These are phyloP conservation scores for Amaranthus cruentus DNA, from an alignment of 148 eudicot genomes.

Conservation along the genomic window DNA sequence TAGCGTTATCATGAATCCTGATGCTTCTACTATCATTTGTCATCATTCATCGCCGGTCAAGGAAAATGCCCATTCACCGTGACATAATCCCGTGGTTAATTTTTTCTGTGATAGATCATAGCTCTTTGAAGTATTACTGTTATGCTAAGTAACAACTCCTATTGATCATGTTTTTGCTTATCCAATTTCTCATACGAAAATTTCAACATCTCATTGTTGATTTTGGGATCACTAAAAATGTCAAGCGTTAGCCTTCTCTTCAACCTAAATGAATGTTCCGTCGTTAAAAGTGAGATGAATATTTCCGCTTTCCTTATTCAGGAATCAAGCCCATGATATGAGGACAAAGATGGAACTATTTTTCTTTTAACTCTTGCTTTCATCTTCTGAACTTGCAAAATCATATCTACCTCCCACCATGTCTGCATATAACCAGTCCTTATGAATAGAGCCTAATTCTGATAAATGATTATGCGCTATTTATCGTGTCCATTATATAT, in stretches of 20 bases:
- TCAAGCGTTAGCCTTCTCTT: not conserved
- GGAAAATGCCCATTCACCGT: not conserved
- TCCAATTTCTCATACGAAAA: not conserved
- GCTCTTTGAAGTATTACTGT: not conserved
- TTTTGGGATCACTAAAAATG: not conserved
- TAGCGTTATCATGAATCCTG: not conserved
- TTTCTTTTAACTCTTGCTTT: no score
- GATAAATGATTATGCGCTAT: no score
- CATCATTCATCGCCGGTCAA: not conserved
- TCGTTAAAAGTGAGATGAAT: not conserved
- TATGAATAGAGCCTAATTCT: no score
- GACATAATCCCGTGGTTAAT: not conserved
- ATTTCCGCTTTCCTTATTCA: no score
- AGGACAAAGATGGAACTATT: no score
- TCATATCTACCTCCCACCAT: no score
- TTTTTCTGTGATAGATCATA: not conserved
- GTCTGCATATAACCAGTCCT: no score
- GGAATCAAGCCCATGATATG: no score
- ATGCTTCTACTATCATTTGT: not conserved
- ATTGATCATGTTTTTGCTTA: not conserved
- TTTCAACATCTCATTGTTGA: not conserved
- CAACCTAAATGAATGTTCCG: not conserved
- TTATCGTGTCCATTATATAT: no score
- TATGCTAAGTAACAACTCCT: not conserved
- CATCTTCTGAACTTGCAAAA: no score